These are phyloP conservation scores for Tulasnella sp. DNA, from an alignment of 768 basidiomycete genomes.

Conservation along the genomic window DNA sequence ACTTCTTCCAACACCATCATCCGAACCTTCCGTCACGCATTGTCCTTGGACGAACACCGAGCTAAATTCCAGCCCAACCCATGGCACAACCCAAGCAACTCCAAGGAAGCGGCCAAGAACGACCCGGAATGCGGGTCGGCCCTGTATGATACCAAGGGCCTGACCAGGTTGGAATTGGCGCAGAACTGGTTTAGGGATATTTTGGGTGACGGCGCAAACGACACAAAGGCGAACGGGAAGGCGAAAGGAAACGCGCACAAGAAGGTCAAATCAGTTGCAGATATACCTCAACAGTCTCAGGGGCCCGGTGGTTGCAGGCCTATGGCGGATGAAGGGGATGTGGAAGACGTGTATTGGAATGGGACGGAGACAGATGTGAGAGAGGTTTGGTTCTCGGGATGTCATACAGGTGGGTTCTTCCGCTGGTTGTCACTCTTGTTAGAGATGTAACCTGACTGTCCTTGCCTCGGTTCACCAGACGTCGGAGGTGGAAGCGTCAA, in stretches of 20 bases:
- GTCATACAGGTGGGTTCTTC: slow-evolving; percentile 60
- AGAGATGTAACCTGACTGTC: too few relatives aligned
- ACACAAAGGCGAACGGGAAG: background rate
- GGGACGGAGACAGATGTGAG: slow-evolving; percentile 53
- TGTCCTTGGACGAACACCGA: slow-evolving; percentile 29
- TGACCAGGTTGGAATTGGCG: background rate
- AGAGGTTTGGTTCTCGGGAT: slow-evolving; percentile 79
- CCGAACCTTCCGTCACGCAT: slow-evolving; percentile 31
- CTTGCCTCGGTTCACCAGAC: slow-evolving; percentile 43
- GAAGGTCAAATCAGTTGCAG: background rate
- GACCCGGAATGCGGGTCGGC: slow-evolving; percentile 24
- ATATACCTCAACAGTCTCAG: background rate
- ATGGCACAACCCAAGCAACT: slow-evolving; percentile 19
- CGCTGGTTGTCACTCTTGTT: too few relatives aligned
- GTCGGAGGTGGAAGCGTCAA: slow-evolving; percentile 61
- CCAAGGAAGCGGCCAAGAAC: background rate
- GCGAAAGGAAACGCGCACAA: background rate
- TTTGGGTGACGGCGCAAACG: background rate
- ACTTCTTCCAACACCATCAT: slow-evolving; percentile 30
- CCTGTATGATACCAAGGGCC: background rate
- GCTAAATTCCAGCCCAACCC: slow-evolving; percentile 27
- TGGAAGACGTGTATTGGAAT: background rate
- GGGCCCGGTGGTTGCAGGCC: background rate
- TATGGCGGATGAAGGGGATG: background rate
- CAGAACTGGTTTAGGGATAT: background rate